These are phyloP conservation scores for Pseudogymnoascus sp. DNA, from an alignment of 2,329 filamentous ascomycete genomes.

Conservation along the genomic window DNA sequence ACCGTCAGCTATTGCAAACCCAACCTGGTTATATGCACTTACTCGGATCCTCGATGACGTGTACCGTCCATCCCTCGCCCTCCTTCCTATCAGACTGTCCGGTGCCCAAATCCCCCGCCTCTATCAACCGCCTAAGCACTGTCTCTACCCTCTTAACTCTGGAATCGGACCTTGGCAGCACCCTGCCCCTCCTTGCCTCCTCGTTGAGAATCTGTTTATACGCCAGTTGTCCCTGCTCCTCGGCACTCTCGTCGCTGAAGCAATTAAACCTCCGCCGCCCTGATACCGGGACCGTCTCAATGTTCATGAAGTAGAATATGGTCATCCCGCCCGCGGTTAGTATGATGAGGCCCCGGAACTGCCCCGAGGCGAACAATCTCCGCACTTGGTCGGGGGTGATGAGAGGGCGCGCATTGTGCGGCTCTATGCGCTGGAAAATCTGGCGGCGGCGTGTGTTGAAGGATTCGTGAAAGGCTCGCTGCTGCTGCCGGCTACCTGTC, in stretches of 20 bases:
- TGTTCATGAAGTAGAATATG: constrained; percentile 57
- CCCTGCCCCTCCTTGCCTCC: constrained; percentile 41
- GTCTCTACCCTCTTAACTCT: constrained; percentile 48
- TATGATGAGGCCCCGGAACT: constrained; percentile 33
- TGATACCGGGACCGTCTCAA: constrained; percentile 65
- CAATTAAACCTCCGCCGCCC: constrained; percentile 68
- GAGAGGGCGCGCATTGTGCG: constrained; percentile 29
- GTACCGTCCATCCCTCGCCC: constrained; percentile 56
- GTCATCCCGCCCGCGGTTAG: constrained; percentile 32
- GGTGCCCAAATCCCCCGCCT: constrained; percentile 50
- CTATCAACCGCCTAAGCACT: constrained; percentile 60
- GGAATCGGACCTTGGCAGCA: constrained; percentile 51
- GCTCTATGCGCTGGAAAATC: not conserved
- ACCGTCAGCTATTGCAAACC: not conserved
- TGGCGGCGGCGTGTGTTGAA: not conserved
- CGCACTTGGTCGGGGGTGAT: constrained; percentile 29
- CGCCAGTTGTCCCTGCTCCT: constrained; percentile 42
- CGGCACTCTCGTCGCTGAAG: constrained; percentile 47
- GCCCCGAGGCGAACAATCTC: constrained; percentile 28
- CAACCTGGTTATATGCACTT: constrained; percentile 17
- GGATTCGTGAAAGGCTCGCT: not conserved
- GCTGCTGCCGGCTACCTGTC: not conserved
- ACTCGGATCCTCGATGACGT: constrained; percentile 61
- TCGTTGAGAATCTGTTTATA: constrained; percentile 50
- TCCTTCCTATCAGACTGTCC: constrained; percentile 23